Percentiles rank a stretch among this genome's conserved stretches.
phyloP scores from a whole-genome alignment of 371 early-diverging fungal genomes.

The Chytridium lagenaria region DNA sequence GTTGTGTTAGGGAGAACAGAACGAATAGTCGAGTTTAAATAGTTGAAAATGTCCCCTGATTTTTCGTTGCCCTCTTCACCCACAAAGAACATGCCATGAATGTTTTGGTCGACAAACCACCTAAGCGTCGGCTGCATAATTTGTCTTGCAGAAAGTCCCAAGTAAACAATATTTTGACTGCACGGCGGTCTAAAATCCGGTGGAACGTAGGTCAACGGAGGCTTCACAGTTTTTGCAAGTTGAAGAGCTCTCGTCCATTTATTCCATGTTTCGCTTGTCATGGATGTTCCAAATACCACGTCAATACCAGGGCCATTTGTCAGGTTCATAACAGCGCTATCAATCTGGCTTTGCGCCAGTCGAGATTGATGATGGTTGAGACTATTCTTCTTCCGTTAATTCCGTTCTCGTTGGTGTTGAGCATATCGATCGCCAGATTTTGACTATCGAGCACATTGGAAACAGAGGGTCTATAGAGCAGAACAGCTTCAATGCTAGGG shows the following conservation, averaged over 20 bases:
- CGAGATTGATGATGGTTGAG: slow-evolving; percentile 16
- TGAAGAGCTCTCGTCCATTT: not conserved
- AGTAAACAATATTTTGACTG: slow-evolving; percentile 1
- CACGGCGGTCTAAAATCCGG: not conserved
- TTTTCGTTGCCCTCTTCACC: not conserved
- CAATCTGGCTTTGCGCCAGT: slow-evolving; percentile 2
- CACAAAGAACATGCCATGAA: not conserved
- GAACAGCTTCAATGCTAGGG: slow-evolving; percentile 6
- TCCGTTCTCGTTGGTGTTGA: slow-evolving; percentile 6
- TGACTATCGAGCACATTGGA: slow-evolving; percentile 17
- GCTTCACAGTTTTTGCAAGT: not conserved
- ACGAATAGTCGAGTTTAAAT: not conserved
- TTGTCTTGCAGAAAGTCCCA: slow-evolving; percentile 11
- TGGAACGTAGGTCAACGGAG: slow-evolving; percentile 1
- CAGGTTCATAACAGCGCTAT: not conserved
- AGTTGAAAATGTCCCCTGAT: not conserved
- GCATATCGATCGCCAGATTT: slow-evolving; percentile 9
- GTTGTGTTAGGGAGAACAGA: not conserved
- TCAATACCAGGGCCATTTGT: not conserved
- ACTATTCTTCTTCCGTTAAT: slow-evolving; percentile 15
- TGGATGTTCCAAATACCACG: slow-evolving; percentile 5
- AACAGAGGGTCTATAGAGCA: slow-evolving; percentile 1
- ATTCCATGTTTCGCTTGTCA: not conserved
- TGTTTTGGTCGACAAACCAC: slow-evolving; percentile 12
- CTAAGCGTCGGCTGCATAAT: not conserved